Conservation (phyloP, 2,329 filamentous ascomycete genomes). For the Cordyceps tenuipes region DNA sequence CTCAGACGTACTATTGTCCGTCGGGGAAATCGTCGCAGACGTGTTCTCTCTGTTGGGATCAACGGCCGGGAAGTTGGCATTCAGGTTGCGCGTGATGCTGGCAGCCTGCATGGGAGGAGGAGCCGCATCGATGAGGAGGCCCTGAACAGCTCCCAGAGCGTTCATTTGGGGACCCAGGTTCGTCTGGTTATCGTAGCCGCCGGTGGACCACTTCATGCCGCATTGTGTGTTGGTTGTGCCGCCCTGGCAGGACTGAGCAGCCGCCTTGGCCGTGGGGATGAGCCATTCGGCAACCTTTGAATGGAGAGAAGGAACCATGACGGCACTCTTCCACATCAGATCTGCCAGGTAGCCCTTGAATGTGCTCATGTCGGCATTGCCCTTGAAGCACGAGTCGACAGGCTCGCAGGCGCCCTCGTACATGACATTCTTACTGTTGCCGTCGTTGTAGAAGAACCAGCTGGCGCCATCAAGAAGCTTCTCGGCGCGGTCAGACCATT, state of each 20-base stretch:
- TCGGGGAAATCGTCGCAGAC: background rate
- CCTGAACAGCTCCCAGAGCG: constrained; percentile 55
- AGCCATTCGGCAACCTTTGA: constrained; percentile 40
- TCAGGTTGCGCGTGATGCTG: constrained; percentile 38
- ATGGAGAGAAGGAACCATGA: constrained; percentile 47
- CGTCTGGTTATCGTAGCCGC: constrained; percentile 43
- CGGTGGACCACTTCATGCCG: constrained; percentile 55
- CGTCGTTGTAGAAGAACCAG: constrained; percentile 45
- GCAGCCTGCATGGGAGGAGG: constrained; percentile 37
- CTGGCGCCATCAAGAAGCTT: constrained; percentile 43
- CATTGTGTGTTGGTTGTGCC: constrained; percentile 44
- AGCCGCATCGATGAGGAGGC: constrained; percentile 39
- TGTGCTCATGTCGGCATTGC: constrained; percentile 52
- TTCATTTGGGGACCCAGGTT: constrained; percentile 58
- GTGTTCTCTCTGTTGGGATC: constrained; percentile 14
- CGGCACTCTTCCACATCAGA: constrained; percentile 52
- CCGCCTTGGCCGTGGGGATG: constrained; percentile 44
- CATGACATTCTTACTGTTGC: constrained; percentile 51
- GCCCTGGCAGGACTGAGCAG: constrained; percentile 48
- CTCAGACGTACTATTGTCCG: constrained; percentile 4
- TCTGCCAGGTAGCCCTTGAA: constrained; percentile 62
- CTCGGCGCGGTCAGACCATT: constrained; percentile 46
- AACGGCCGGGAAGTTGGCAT: constrained; percentile 17
- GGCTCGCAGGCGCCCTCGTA: constrained; percentile 59
- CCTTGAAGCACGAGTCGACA: constrained; percentile 36